Percentiles rank a stretch among this genome's conserved stretches.
phyloP scores from a whole-genome alignment of 768 basidiomycete genomes.

The Serendipita vermifera region DNA sequence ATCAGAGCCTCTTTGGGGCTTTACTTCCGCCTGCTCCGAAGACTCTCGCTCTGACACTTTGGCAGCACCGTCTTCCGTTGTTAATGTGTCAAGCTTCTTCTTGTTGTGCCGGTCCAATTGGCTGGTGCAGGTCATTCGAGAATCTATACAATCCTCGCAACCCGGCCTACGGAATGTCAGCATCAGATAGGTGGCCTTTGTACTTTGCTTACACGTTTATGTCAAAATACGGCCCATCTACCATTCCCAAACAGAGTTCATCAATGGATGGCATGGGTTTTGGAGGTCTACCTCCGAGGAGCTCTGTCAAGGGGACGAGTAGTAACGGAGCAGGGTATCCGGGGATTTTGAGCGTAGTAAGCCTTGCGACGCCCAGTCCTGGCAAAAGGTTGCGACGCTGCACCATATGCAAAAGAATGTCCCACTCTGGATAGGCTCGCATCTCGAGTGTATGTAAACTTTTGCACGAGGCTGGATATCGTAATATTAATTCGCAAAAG shows the following conservation, averaged over 20 bases:
- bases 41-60: too few species aligned
- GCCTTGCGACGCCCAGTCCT: background rate
- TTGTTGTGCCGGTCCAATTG: background rate
- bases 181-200: background rate
- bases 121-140: background rate
- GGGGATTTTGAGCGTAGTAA: background rate
- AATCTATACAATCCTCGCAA: conserved; percentile 8
- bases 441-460: background rate
- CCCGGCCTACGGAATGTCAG: background rate
- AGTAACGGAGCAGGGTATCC: background rate
- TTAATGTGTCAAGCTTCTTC: background rate
- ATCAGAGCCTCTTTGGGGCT: background rate
- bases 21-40: background rate
- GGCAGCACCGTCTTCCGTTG: background rate
- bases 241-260: background rate
- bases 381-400: background rate
- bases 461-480: background rate
- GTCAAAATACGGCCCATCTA: conserved; percentile 4
- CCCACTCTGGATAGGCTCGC: conserved; percentile 8
- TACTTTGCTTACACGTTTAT: background rate
- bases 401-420: conserved; percentile 3
- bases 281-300: background rate
- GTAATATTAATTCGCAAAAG: conserved; percentile 1
- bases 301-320: background rate
- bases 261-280: background rate